phyloP scores from a whole-genome alignment of 1,284 basidiomycete species.

The Tremellales sp. region DNA sequence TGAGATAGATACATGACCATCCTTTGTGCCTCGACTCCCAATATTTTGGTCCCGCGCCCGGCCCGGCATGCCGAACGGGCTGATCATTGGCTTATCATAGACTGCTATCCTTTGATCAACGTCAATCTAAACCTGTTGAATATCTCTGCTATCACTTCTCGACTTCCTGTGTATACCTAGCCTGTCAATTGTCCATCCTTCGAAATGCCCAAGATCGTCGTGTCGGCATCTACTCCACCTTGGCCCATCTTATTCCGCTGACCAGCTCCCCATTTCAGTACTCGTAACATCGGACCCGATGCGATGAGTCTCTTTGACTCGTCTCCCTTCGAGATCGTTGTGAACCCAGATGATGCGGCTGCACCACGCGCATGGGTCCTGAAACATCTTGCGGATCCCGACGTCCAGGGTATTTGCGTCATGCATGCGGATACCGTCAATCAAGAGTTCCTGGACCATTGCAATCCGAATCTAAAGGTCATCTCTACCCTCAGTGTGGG shows the following conservation, averaged over 20 bases:
- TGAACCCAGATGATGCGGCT: constrained; percentile 64
- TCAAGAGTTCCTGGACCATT: constrained; percentile 65
- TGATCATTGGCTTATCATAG: no score
- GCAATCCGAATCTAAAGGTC: constrained; percentile 58
- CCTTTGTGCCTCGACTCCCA: no score
- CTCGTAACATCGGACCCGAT: constrained; percentile 60
- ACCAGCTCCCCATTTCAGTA: constrained; percentile 20
- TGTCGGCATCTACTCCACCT: constrained; percentile 17
- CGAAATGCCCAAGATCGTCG: constrained; percentile 28
- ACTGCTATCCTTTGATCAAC: no score
- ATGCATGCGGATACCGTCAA: constrained; percentile 56
- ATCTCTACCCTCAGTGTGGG: constrained; percentile 85
- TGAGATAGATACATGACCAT: no score
- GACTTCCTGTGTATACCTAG: no score
- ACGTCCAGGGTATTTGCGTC: constrained; percentile 39
- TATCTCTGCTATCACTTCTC: no score
- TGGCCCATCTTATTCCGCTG: neutral
- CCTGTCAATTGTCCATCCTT: neutral
- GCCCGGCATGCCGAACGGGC: no score
- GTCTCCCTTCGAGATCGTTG: constrained; percentile 49
- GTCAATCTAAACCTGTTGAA: no score
- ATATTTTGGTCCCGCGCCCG: no score
- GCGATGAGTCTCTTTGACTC: constrained; percentile 62
- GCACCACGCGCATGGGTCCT: constrained; percentile 75
- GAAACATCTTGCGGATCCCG: constrained; percentile 68